Evolutionary conservation across 257 asterid genomes (phyloP).

Genomic region (Fraxinus excelsior): DNA sequence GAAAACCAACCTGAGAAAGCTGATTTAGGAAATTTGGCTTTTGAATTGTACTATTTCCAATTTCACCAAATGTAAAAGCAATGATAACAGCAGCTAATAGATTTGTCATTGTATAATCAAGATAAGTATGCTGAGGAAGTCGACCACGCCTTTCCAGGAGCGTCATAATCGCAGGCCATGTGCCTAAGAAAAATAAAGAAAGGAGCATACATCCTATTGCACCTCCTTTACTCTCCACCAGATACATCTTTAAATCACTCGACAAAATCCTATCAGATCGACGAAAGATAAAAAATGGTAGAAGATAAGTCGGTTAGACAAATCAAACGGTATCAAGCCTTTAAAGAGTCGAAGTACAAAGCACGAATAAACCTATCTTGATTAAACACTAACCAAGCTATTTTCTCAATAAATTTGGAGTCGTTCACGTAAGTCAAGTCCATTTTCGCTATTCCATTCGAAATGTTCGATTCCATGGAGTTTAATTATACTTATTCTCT

Average conservation of each 20-base stretch:
- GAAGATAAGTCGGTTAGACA: not conserved
- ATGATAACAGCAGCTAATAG: constrained; percentile 82
- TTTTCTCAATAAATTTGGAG: too few species aligned
- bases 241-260: constrained; percentile 57
- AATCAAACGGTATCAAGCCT: not conserved
- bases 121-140: constrained; percentile 92
- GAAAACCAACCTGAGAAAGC: constrained; percentile 63
- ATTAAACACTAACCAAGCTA: too few species aligned
- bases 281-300: constrained; percentile 18
- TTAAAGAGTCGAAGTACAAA: not conserved
- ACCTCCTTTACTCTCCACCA: constrained; percentile 93
- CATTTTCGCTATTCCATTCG: too few species aligned
- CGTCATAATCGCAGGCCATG: constrained; percentile 94
- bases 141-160: constrained; percentile 92
- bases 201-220: constrained; percentile 91
- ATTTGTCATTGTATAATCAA: constrained; percentile 86
- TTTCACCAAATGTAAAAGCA: constrained; percentile 87
- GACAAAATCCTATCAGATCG: constrained; percentile 21
- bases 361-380: not conserved
- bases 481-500: not conserved
- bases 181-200: constrained; percentile 75
- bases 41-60: constrained; percentile 53
- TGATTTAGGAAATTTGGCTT: constrained; percentile 75
- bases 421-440: too few species aligned
- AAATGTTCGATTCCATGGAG: not conserved